These are phyloP conservation scores for Fusarium papillatum DNA, from an alignment of 2,329 filamentous ascomycete genomes.

Conservation along the genomic window DNA sequence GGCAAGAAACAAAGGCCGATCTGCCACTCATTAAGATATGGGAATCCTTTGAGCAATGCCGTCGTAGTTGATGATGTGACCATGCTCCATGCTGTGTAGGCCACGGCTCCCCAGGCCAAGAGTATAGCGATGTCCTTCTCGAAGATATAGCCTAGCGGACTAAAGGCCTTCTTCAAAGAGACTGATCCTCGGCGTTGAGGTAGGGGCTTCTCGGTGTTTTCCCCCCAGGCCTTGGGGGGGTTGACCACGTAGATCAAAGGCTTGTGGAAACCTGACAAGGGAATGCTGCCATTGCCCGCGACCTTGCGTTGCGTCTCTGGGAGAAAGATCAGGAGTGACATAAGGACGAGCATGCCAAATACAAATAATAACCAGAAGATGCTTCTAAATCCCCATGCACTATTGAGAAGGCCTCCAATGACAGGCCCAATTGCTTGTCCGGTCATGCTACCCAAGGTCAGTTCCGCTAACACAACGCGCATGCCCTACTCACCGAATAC, in stretches of 20 bases:
- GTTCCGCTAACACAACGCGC: too few species aligned
- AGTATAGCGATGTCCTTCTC: slow-evolving; percentile 60
- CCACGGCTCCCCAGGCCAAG: slow-evolving; percentile 54
- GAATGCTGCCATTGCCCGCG: slow-evolving; percentile 43
- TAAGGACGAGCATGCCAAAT: slow-evolving; percentile 33
- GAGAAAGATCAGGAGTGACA: slow-evolving; percentile 40
- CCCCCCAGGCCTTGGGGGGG: background rate
- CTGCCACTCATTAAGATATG: slow-evolving; percentile 22
- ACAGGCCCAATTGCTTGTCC: slow-evolving; percentile 49
- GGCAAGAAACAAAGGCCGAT: slow-evolving; percentile 26
- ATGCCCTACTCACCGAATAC: background rate
- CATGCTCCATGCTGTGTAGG: slow-evolving; percentile 61
- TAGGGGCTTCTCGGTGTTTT: background rate
- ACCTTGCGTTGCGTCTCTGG: slow-evolving; percentile 47
- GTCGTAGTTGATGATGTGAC: slow-evolving; percentile 43
- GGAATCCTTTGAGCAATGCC: slow-evolving; percentile 46
- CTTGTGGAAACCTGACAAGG: slow-evolving; percentile 42
- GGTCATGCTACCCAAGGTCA: slow-evolving; percentile 16
- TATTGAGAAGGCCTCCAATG: slow-evolving; percentile 47
- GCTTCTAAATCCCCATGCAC: slow-evolving; percentile 45
- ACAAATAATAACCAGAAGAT: slow-evolving; percentile 48
- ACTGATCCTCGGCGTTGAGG: background rate
- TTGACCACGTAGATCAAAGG: slow-evolving; percentile 33
- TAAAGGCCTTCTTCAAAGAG: background rate
- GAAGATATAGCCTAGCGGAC: slow-evolving; percentile 46